Conservation (phyloP, 2,329 filamentous ascomycete species). For the Monilinia laxa region DNA sequence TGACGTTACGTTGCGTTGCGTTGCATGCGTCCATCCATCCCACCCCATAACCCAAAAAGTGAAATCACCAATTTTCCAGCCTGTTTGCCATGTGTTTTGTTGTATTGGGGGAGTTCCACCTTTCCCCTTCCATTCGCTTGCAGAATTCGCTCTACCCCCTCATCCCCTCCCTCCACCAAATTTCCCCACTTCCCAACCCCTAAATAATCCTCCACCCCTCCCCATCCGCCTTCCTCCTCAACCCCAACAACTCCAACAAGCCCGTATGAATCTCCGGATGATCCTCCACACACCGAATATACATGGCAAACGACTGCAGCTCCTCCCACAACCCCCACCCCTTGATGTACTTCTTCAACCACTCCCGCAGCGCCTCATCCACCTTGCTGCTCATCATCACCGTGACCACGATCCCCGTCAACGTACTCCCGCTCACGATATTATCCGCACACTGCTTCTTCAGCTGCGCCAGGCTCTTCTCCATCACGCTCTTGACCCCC, state of each 20-base stretch:
- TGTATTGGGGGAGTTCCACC: too few relatives aligned
- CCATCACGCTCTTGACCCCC: constrained; percentile 29
- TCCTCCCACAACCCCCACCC: constrained; percentile 14
- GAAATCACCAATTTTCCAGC: too few relatives aligned
- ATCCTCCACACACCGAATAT: constrained; percentile 16
- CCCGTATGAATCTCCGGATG: constrained; percentile 25
- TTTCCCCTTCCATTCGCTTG: background rate
- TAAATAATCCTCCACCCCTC: constrained; percentile 27
- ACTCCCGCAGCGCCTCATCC: constrained; percentile 31
- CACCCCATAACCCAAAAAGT: too few relatives aligned
- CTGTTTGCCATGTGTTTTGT: too few relatives aligned
- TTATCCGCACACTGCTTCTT: constrained; percentile 26
- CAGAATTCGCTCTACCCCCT: background rate
- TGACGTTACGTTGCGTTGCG: too few relatives aligned
- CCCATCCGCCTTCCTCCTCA: constrained; percentile 23
- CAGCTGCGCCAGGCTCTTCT: constrained; percentile 27
- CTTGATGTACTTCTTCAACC: constrained; percentile 30
- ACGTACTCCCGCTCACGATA: constrained; percentile 1
- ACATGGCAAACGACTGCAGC: background rate
- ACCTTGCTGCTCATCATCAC: constrained; percentile 32
- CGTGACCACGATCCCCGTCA: constrained; percentile 27
- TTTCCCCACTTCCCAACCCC: background rate
- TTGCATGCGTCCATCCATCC: too few relatives aligned
- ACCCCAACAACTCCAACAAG: constrained; percentile 27
- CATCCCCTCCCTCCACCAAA: background rate